Conservation (phyloP, 768 basidiomycete species). For the Holtermanniella nyarrowii region DNA sequence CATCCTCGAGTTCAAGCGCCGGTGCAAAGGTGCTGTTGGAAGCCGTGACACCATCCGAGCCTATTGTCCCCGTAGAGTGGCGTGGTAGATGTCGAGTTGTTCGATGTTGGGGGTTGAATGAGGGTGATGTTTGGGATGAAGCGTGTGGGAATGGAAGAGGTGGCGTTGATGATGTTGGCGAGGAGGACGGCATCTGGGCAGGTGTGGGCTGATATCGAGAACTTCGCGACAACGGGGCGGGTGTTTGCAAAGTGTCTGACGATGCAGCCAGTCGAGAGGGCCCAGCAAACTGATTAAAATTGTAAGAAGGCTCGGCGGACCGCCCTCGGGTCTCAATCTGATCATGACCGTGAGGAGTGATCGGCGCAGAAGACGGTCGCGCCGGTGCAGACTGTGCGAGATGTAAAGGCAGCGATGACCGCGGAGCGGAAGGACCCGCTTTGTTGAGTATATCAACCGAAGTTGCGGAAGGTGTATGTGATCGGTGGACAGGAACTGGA, state of each 20-base stretch:
- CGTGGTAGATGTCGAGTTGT: too few species aligned
- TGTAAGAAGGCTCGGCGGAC: background rate
- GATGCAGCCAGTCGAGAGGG: background rate
- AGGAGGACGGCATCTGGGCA: conserved; percentile 4
- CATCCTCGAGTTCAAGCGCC: background rate
- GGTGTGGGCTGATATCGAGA: conserved; percentile 1
- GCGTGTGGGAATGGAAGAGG: background rate
- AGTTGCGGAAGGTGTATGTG: background rate
- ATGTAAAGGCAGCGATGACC: background rate
- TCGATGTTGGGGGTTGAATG: too few species aligned
- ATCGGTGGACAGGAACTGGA: background rate
- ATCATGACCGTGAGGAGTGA: background rate
- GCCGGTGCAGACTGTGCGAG: background rate
- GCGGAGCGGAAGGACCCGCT: too few species aligned
- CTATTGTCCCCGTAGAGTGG: too few species aligned
- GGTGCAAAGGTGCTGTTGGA: background rate
- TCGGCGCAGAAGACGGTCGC: conserved; percentile 13
- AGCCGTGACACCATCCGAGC: too few species aligned
- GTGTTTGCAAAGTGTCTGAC: background rate
- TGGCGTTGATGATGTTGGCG: conserved; percentile 1
- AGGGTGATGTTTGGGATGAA: background rate
- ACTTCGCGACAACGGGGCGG: background rate
- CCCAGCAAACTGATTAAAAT: background rate
- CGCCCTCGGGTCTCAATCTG: background rate
- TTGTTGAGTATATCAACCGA: background rate